Percentiles rank a stretch among this genome's conserved stretches.
Evolutionary conservation across 306 rosid genomes (phyloP).

Genomic region (Glycine latifolia): DNA sequence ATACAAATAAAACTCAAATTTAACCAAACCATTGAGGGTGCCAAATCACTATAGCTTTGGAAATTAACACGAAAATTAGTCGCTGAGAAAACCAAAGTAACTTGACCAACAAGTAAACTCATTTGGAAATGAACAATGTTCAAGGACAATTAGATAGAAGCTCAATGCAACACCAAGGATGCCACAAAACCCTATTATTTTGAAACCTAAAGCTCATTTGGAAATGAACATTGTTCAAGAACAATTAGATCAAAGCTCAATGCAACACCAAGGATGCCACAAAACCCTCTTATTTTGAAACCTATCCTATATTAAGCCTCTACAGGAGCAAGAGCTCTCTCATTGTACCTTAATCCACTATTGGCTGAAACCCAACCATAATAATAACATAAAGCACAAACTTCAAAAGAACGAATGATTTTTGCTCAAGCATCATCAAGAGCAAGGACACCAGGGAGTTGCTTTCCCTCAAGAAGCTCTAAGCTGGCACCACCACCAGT

Average conservation of each 20-base stretch:
- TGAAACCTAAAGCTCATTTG: constrained; percentile 37
- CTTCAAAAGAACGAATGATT: constrained; percentile 3
- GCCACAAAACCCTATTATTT: constrained; percentile 53
- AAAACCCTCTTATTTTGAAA: constrained; percentile 54
- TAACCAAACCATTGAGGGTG: background rate
- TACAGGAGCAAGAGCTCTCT: constrained; percentile 50
- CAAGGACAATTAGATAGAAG: constrained; percentile 35
- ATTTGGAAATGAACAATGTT: constrained; percentile 42
- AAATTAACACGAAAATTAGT: background rate
- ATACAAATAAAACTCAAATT: background rate
- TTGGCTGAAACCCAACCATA: constrained; percentile 62
- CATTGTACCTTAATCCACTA: constrained; percentile 37
- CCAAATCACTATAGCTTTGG: background rate
- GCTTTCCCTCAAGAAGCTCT: constrained; percentile 97
- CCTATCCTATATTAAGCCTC: constrained; percentile 61
- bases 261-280: constrained; percentile 37
- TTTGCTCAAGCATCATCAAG: constrained; percentile 75
- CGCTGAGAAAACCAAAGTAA: background rate
- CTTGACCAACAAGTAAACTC: constrained; percentile 3
- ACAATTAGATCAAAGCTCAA: constrained; percentile 38
- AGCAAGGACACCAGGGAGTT: constrained; percentile 95
- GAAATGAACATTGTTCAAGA: constrained; percentile 40
- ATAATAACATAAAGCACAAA: constrained; percentile 38
- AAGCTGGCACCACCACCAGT: constrained; percentile 99
- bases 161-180: constrained; percentile 35